Conservation (phyloP, 129 eudicot species). For the Logfia minima region DNA sequence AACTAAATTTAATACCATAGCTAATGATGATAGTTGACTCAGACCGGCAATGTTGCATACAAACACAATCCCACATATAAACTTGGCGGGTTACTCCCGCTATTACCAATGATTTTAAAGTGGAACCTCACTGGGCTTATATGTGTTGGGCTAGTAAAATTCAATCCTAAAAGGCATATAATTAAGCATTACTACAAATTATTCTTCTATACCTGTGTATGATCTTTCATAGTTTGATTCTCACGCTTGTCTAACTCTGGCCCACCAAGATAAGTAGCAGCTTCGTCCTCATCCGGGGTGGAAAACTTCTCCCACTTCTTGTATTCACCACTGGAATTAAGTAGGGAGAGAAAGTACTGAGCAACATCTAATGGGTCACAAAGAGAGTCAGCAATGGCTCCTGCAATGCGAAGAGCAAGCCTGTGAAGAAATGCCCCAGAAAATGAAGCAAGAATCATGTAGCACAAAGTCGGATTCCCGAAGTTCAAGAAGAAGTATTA, state of each 20-base stretch:
- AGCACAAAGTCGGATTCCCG: background rate
- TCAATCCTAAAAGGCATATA: background rate
- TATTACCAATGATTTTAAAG: too few relatives aligned
- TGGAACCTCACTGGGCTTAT: too few relatives aligned
- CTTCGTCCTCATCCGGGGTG: background rate
- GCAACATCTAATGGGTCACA: conserved; percentile 64
- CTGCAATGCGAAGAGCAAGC: conserved; percentile 38
- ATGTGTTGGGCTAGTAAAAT: too few relatives aligned
- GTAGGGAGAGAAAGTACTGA: conserved; percentile 58
- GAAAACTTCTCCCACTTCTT: conserved; percentile 60
- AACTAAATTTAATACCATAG: background rate
- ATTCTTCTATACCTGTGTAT: conserved; percentile 59
- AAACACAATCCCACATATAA: background rate
- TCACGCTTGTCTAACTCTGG: conserved; percentile 24
- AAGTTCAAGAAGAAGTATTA: too few relatives aligned
- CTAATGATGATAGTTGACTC: background rate
- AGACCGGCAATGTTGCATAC: too few relatives aligned
- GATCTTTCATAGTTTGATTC: conserved; percentile 51
- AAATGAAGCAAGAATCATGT: background rate
- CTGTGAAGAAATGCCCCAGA: background rate
- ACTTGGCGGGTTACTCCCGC: too few relatives aligned
- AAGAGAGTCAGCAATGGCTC: conserved; percentile 53
- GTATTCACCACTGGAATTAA: conserved; percentile 56
- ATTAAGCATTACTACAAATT: background rate
- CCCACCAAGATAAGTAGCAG: background rate